phyloP scores from a whole-genome alignment of 768 basidiomycete genomes.

The Suillus occidentalis region DNA sequence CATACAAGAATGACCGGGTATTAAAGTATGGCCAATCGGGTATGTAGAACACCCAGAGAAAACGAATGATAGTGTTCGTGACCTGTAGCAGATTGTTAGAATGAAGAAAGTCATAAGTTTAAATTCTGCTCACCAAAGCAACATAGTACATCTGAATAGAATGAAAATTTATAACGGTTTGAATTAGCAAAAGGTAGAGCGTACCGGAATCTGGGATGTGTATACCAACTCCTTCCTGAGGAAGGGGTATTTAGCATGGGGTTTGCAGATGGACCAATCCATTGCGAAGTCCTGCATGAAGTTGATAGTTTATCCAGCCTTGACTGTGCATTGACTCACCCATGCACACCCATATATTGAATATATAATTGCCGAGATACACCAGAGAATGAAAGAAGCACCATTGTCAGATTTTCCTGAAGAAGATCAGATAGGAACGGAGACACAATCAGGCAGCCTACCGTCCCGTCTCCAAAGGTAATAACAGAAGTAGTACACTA shows the following conservation, averaged over 20 bases:
- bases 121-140: slow-evolving; percentile 55
- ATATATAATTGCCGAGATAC: slow-evolving; percentile 60
- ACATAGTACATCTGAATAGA: slow-evolving; percentile 67
- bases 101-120: neutral
- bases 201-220: slow-evolving; percentile 56
- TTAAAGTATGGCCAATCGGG: slow-evolving; percentile 50
- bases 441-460: slow-evolving; percentile 16
- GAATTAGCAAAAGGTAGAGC: slow-evolving; percentile 16
- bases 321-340: slow-evolving; percentile 47
- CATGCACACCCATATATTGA: slow-evolving; percentile 75
- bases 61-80: slow-evolving; percentile 72
- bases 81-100: slow-evolving; percentile 42
- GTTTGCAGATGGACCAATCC: slow-evolving; percentile 87
- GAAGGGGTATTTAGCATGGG: slow-evolving; percentile 53
- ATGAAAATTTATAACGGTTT: neutral
- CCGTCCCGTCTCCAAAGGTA: slow-evolving; percentile 77
- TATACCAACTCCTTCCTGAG: slow-evolving; percentile 80
- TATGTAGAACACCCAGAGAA: slow-evolving; percentile 81
- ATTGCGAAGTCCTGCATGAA: slow-evolving; percentile 70
- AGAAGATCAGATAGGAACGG: neutral
- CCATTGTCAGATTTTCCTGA: slow-evolving; percentile 38
- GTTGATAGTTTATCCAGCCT: neutral
- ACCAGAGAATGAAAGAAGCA: slow-evolving; percentile 64
- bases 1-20: slow-evolving; percentile 66
- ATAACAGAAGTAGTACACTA: slow-evolving; percentile 67